phyloP scores from a whole-genome alignment of 1,284 basidiomycete genomes.

The Phaffia rhodozyma region DNA sequence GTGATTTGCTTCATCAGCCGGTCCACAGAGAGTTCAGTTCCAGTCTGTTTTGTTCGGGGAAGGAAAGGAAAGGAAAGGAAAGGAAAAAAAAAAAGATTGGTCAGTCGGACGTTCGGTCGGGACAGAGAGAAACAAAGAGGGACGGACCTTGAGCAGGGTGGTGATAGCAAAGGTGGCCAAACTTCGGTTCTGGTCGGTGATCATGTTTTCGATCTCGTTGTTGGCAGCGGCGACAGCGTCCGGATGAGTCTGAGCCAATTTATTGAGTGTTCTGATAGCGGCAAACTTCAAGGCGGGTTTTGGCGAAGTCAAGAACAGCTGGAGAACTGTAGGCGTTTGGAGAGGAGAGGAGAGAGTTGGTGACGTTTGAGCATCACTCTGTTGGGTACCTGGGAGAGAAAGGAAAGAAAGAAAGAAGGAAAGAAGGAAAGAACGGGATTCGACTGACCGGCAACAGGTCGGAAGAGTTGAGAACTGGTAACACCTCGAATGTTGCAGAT shows the following conservation, averaged over 20 bases:
- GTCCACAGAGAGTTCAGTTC: constrained; percentile 97
- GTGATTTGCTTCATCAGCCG: constrained; percentile 99
- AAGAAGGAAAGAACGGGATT: constrained; percentile 1
- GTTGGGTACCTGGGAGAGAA: neutral
- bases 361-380: neutral
- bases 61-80: constrained; percentile 89
- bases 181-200: constrained; percentile 89
- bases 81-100: constrained; percentile 23
- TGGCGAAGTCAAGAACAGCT: constrained; percentile 84
- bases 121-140: neutral
- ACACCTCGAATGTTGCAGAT: constrained; percentile 93
- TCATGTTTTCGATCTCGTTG: constrained; percentile 93
- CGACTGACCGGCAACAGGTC: constrained; percentile 66
- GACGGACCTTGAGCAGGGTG: constrained; percentile 75
- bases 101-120: neutral
- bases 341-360: neutral
- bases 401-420: neutral
- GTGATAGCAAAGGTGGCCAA: constrained; percentile 99
- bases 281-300: constrained; percentile 94
- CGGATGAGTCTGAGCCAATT: constrained; percentile 73
- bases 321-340: constrained; percentile 50
- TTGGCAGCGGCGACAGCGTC: constrained; percentile 84
- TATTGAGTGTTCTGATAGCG: constrained; percentile 86
- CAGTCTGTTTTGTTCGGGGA: constrained; percentile 55
- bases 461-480: constrained; percentile 61